Conservation (phyloP, 805 yeast species). For the Grigorovia transvaalensis region DNA sequence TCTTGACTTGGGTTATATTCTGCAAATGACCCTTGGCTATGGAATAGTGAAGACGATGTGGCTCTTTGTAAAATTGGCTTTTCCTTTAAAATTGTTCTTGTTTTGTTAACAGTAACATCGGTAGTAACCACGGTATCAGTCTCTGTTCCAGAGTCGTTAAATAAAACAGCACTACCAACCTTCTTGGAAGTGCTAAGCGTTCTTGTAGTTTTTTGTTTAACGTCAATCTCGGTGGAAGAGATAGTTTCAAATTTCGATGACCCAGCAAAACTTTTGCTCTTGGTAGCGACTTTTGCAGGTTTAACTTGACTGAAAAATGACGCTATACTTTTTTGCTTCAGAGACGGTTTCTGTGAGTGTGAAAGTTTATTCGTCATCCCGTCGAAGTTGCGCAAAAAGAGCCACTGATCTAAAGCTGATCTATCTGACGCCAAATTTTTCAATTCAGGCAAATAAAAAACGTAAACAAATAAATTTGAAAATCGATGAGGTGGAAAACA, state of each 20-base stretch:
- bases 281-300: not conserved
- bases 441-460: not conserved
- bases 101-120: not conserved
- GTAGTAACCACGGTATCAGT: not conserved
- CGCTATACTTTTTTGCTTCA: constrained; percentile 7
- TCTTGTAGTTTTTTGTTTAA: not conserved
- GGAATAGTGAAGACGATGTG: constrained; percentile 5
- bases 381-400: not conserved
- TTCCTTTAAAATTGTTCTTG: constrained; percentile 1
- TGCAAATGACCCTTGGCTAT: constrained; percentile 27
- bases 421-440: not conserved
- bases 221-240: not conserved
- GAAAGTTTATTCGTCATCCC: not conserved
- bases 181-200: not conserved
- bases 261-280: not conserved
- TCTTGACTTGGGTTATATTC: constrained; percentile 23
- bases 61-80: constrained; percentile 1
- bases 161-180: too few species aligned
- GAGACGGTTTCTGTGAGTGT: not conserved
- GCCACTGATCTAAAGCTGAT: not conserved
- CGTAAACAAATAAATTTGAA: not conserved
- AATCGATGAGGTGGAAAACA: not conserved
- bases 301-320: constrained; percentile 7
- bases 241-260: not conserved
- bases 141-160: not conserved